Percentiles rank a stretch among this genome's conserved stretches.
phyloP scores from a whole-genome alignment of 1,284 basidiomycete species.

The Leccinum fuscescens region DNA sequence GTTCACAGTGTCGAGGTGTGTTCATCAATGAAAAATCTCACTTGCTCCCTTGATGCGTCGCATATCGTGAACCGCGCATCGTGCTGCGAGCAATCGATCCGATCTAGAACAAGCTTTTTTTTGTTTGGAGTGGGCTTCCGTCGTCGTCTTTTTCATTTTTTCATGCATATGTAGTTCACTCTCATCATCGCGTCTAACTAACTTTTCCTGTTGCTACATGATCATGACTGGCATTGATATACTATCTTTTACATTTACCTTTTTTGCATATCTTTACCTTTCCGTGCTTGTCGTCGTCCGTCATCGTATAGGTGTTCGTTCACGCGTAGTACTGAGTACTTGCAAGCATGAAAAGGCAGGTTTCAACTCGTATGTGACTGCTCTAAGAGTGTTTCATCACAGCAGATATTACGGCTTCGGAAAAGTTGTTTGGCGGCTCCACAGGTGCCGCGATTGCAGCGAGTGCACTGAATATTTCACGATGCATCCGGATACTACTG shows the following conservation, averaged over 20 bases:
- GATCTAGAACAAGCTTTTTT: background rate
- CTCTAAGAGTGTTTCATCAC: background rate
- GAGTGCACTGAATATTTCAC: background rate
- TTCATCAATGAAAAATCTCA: conserved; percentile 27
- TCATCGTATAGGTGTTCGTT: background rate
- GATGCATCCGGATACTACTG: background rate
- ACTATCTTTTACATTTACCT: background rate
- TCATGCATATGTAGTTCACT: conserved; percentile 1
- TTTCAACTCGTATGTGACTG: background rate
- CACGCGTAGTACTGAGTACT: conserved; percentile 19
- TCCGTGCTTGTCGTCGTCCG: background rate
- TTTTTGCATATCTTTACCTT: background rate
- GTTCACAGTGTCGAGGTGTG: conserved; percentile 7
- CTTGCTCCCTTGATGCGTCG: conserved; percentile 22
- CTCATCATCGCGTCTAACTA: background rate
- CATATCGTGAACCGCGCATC: background rate
- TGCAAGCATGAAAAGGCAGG: background rate
- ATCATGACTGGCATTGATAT: conserved; percentile 13
- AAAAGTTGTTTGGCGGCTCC: background rate
- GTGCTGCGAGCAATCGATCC: background rate
- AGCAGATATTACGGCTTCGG: background rate
- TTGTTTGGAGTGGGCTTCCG: background rate
- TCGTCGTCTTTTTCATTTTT: background rate
- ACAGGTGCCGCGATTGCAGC: background rate
- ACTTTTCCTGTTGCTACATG: background rate